Conservation (phyloP, 805 yeast species). For the Dipodascus geniculatus region DNA sequence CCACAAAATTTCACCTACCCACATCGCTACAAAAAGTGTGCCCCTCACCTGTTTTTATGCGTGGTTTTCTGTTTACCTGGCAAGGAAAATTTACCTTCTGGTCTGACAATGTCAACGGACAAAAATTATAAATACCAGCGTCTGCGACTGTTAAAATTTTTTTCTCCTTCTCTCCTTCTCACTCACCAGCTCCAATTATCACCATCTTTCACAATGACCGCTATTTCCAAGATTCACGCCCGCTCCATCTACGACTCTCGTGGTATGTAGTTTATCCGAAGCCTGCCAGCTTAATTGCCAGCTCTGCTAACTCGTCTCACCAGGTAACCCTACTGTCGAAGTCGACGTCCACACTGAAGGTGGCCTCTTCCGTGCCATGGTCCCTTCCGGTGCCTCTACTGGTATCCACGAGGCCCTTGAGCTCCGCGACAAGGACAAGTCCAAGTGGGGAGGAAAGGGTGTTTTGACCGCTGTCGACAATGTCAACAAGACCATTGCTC, state of each 20-base stretch:
- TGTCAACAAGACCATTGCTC: slow-evolving; percentile 91
- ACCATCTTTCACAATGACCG: too few species aligned
- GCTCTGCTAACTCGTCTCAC: slow-evolving; percentile 1
- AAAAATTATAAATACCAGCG: background rate
- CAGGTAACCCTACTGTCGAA: slow-evolving; percentile 93
- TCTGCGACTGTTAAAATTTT: background rate
- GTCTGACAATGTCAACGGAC: background rate
- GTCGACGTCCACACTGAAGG: slow-evolving; percentile 88
- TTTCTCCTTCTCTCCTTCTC: background rate
- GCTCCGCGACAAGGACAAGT: slow-evolving; percentile 95
- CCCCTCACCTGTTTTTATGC: background rate
- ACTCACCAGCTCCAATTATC: background rate
- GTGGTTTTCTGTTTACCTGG: background rate
- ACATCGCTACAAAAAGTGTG: background rate
- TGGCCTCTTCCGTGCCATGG: slow-evolving; percentile 93
- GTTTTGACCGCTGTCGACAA: slow-evolving; percentile 93
- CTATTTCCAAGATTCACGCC: slow-evolving; percentile 78
- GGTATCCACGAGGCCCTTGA: slow-evolving; percentile 98
- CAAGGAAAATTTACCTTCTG: too few species aligned
- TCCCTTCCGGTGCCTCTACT: slow-evolving; percentile 99
- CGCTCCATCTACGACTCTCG: slow-evolving; percentile 99
- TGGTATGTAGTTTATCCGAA: slow-evolving; percentile 36
- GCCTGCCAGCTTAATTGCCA: background rate
- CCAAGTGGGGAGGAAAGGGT: slow-evolving; percentile 99
- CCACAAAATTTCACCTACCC: background rate